Evolutionary conservation across 768 basidiomycete species (phyloP), one percentile per base, ranked within the genome.

Genomic region (Fomitopsis pulvina): DNA sequence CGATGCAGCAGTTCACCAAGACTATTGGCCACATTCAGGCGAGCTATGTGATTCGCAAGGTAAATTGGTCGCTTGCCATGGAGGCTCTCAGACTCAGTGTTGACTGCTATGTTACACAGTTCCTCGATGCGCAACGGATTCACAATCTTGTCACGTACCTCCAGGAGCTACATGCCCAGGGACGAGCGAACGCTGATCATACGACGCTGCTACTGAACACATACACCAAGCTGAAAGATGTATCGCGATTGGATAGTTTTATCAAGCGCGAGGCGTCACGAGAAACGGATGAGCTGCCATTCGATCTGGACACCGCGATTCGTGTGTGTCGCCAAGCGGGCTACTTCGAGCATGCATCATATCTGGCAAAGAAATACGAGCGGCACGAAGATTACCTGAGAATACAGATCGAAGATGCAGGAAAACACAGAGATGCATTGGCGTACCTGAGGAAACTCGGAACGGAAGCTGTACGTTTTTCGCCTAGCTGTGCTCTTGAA

Each of bases 21-120:
- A 98, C 96, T 0, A 85, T 98, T 18, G 91, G 95, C 0, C 73
- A 82, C 41, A 71, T 96, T 0, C 89, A 92, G 53, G 91, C 94
- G 0, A 96, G 93, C 62, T 96, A 97, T 67, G 93, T 98, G 28
- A 92, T 98, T 45, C 82, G 96, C 57, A 99, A 97, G 78, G 95
- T 92, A 60, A 47, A 65, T 34, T 8, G 7, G 21, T 18, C 43
- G 7, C 27, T 38, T 6, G n/a, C 10, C 12, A 12, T 26, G 5
- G 34, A 21, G 18, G 3, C 30, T 4, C 18, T 32, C 16, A 6
- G n/a, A n/a, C n/a, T n/a, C n/a, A 34, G 41, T 63, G 12, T 59
- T 42, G 43, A 45, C 34, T n/a, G n/a, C n/a, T n/a, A 21, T 12
- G 50, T 20, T 50, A 25, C 22, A 6, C 51, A 97, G 94, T 98